Base-by-base conservation (phyloP, 2,329 filamentous ascomycete genomes). In the Penicillium rolfsii region DNA sequence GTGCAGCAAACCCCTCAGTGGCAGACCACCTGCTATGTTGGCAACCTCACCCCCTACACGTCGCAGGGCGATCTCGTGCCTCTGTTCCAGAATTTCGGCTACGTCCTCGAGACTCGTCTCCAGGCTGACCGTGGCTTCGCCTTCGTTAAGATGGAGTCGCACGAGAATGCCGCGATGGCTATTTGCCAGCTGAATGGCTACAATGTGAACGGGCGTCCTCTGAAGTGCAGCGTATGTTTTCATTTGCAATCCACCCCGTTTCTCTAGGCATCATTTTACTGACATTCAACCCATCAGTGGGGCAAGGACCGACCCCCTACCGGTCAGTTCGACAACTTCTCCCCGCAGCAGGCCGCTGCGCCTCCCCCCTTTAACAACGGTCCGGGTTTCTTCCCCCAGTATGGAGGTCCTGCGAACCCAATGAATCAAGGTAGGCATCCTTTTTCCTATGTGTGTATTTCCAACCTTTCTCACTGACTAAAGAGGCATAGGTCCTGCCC, bases 1-100 rank as follows among this genome's bases (percentile, higher is more conserved):
- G 88, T 96, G 62, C 88, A 88, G 73, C 95, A 99, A 83, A 98
- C 95, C 14, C 94, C 95, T 12, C 89, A 89, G 71, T 99, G 95
- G 95, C 95, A 99, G 84, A 98, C 95, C 1, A 99, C 95, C 54
- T 94, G 91, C 84, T 99, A 99, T 69, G 95, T 99, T 48, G 95
- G 95, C 68, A 99, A 99, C 75, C 82, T 99, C 67, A 99, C 95
- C 4, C 95, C 95, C 0, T 99, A 99, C 82, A 99, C 95, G 22
- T 95, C 93, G 3, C 93, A 97, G 75, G 93, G 93, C 72, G 95
- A 99, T 71, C 87, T 99, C 35, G 91, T 99, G n/a, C 95, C 95
- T 5, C 84, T 99, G 40, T 99, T 99, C 84, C 92, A 97, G 78
- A 98, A 98, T 82, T 99, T 98, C 75, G 95, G 95, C 59, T 98